Evolutionary conservation across 495 filamentous ascomycete genomes (phyloP), one percentile per base, ranked within the genome.

Genomic region (Neurospora terricola): DNA sequence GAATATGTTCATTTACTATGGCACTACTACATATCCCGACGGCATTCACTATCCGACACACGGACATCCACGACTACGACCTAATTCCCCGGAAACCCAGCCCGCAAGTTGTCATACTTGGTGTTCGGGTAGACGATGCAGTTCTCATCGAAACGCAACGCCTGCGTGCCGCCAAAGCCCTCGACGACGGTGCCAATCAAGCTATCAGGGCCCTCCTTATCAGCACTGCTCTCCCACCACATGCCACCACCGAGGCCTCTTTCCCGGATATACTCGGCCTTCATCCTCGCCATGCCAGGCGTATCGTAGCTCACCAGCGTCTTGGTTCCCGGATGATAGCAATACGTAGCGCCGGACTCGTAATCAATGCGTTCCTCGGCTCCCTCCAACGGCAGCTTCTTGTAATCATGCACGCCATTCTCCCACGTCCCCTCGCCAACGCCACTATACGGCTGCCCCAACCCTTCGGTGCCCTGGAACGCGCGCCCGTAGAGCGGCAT

Each of bases 141-240:
- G 80, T 97, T 97, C 37, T 84, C 75, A n/a, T 82, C 84, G 71
- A 82, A 81, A 70, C 93, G 89, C 78, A 96, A 78, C 0, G 73
- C 76, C 1, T 73, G 75, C n/a, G 78, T 80, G 6, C 89, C 90
- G 36, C 91, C 84, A 1, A 88, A 69, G 7, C 81, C 82, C 11
- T 87, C 86, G 12, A 93, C 90, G 68, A 92, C 91, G 66, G 86
- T 90, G 14, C 83, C 86, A 71, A 96, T 92, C 81, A 96, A 75
- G 78, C 92, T 94, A 69, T 89, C 86, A 5, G 85, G 81, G 0
- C 88, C 88, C 3, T 76, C 78, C 81, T 91, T 92, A 80, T 98
- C 95, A 5, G 87, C 90, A 80, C 90, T 94, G 76, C 90, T 92
- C 83, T 98, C 95, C 94, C 95, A 98, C 94, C 94, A 98, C 94